Conservation (phyloP, 768 basidiomycete genomes). For the Lentinus tigrinus region DNA sequence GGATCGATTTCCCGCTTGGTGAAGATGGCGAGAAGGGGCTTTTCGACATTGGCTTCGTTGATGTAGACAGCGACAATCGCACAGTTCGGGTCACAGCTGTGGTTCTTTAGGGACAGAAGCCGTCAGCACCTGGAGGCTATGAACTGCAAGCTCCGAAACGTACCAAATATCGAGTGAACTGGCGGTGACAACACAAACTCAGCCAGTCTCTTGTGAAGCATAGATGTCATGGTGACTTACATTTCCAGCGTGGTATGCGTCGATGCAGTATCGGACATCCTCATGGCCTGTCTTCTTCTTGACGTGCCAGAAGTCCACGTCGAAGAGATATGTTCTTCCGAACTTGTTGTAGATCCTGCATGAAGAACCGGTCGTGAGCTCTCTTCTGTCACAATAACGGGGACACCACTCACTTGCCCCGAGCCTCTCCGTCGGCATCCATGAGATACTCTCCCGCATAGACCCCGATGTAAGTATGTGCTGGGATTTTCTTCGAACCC, state of each 20-base stretch:
- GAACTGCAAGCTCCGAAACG: constrained; percentile 22
- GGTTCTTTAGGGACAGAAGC: constrained; percentile 58
- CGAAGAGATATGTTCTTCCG: constrained; percentile 79
- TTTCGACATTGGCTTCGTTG: constrained; percentile 70
- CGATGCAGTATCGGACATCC: constrained; percentile 57
- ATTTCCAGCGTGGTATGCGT: constrained; percentile 88
- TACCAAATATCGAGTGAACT: constrained; percentile 93
- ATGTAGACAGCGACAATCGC: constrained; percentile 70
- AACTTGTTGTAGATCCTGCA: constrained; percentile 69
- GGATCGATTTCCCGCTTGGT: constrained; percentile 60
- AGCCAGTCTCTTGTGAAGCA: neutral
- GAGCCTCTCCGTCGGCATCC: constrained; percentile 60
- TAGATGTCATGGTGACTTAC: constrained; percentile 42
- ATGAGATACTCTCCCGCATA: constrained; percentile 84
- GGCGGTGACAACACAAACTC: neutral
- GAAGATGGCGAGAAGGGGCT: constrained; percentile 69
- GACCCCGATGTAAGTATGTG: constrained; percentile 74
- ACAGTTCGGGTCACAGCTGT: constrained; percentile 89
- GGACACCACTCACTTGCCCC: constrained; percentile 60
- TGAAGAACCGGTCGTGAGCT: neutral
- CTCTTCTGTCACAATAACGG: neutral
- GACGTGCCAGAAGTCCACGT: constrained; percentile 76
- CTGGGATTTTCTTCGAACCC: constrained; percentile 58
- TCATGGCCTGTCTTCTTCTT: constrained; percentile 33
- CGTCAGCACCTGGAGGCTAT: neutral